phyloP scores from a whole-genome alignment of 192 early-diverging fungal genomes.

The Paraglomus brasilianum region DNA sequence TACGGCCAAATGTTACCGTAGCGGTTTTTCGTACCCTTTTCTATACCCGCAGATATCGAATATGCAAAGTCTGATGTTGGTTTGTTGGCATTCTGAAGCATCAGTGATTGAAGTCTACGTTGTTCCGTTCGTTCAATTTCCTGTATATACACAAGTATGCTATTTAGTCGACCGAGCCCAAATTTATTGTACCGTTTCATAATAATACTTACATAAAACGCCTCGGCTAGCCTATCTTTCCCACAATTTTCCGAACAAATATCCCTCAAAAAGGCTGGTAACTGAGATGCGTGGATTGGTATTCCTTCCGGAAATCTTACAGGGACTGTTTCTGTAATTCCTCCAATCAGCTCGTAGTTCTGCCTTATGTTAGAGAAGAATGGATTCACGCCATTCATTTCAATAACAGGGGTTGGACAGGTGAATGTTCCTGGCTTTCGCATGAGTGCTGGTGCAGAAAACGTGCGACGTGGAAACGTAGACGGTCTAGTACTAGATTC shows the following conservation, averaged over 20 bases:
- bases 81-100: conserved; percentile 58
- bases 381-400: conserved; percentile 56
- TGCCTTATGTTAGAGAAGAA: conserved; percentile 63
- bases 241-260: conserved; percentile 30
- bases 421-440: conserved; percentile 45
- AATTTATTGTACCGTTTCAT: conserved; percentile 34
- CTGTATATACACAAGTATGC: conserved; percentile 45
- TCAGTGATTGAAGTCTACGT: conserved; percentile 66
- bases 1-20: conserved; percentile 88
- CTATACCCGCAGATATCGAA: conserved; percentile 78
- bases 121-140: conserved; percentile 68
- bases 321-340: conserved; percentile 56
- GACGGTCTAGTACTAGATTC: background rate
- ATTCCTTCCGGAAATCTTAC: conserved; percentile 45
- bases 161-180: conserved; percentile 34
- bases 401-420: conserved; percentile 56
- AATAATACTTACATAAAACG: conserved; percentile 38
- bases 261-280: conserved; percentile 34
- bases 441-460: background rate
- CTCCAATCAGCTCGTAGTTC: conserved; percentile 54
- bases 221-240: conserved; percentile 35
- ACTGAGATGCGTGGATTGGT: too few relatives aligned
- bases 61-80: conserved; percentile 54
- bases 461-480: background rate
- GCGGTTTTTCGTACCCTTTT: conserved; percentile 73